A percentile compares a stretch with the other conserved stretches of the same genome.
These are phyloP conservation scores for Metschnikowia lunata DNA, from an alignment of 805 yeast genomes.

Conservation along the genomic window DNA sequence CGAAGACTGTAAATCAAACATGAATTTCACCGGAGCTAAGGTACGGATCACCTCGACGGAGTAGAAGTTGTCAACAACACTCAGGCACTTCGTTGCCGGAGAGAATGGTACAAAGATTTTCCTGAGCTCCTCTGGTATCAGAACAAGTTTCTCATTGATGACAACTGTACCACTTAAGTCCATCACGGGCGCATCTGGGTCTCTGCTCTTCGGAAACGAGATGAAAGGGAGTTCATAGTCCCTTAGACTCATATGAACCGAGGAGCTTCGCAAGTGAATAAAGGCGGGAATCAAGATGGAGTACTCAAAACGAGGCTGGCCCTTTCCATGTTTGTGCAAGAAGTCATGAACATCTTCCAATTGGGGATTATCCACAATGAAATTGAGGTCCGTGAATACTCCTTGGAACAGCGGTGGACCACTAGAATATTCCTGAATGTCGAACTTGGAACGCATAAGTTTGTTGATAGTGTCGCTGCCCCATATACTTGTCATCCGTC, in stretches of 20 bases:
- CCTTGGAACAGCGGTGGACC: slow-evolving; percentile 34
- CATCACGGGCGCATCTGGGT: slow-evolving; percentile 24
- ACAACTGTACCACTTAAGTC: slow-evolving; percentile 44
- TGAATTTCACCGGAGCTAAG: slow-evolving; percentile 56
- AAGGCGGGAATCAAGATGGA: slow-evolving; percentile 52
- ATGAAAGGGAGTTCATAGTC: slow-evolving; percentile 45
- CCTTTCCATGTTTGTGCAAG: slow-evolving; percentile 35
- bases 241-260: slow-evolving; percentile 17
- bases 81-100: slow-evolving; percentile 34
- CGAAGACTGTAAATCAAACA: slow-evolving; percentile 44
- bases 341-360: slow-evolving; percentile 36
- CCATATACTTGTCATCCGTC: slow-evolving; percentile 27
- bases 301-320: slow-evolving; percentile 52
- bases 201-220: slow-evolving; percentile 40
- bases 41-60: slow-evolving; percentile 59
- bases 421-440: slow-evolving; percentile 29
- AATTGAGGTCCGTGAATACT: slow-evolving; percentile 27
- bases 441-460: slow-evolving; percentile 28
- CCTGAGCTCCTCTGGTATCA: slow-evolving; percentile 41
- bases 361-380: slow-evolving; percentile 24
- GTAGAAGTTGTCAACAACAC: slow-evolving; percentile 44
- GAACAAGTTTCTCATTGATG: slow-evolving; percentile 52
- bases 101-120: slow-evolving; percentile 55
- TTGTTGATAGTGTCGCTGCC: slow-evolving; percentile 31
- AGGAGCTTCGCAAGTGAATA: slow-evolving; percentile 29